These are phyloP conservation scores for Ceratocystis eucalypticola DNA, from an alignment of 2,329 filamentous ascomycete genomes.

Conservation along the genomic window DNA sequence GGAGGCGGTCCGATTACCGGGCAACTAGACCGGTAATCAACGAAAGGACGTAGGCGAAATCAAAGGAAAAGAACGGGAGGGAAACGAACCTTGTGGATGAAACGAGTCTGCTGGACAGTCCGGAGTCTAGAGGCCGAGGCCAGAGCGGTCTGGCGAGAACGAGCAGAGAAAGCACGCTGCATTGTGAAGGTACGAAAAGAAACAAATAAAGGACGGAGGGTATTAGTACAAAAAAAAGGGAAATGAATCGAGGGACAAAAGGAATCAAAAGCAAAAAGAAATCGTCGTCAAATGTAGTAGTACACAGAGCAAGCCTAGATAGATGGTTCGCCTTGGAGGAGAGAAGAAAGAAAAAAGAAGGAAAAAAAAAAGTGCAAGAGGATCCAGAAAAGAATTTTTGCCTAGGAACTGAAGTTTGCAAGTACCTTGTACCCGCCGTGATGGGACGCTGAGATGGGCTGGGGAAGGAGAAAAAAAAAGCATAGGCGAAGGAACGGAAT, in stretches of 20 bases:
- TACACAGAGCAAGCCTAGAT: conserved; percentile 17
- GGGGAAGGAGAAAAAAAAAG: conserved; percentile 15
- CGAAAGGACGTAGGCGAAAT: not conserved
- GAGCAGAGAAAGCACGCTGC: conserved; percentile 87
- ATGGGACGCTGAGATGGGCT: conserved; percentile 6
- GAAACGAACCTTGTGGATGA: conserved; percentile 76
- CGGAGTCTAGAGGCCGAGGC: conserved; percentile 54
- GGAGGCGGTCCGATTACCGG: not conserved
- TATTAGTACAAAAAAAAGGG: conserved; percentile 20
- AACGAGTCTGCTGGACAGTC: conserved; percentile 74
- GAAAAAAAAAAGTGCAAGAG: conserved; percentile 7
- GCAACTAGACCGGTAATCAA: not conserved
- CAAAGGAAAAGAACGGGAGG: not conserved
- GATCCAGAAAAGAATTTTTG: conserved; percentile 17
- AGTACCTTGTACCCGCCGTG: no score
- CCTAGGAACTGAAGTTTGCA: conserved; percentile 3
- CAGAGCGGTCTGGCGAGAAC: conserved; percentile 66
- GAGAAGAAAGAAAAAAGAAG: conserved; percentile 20
- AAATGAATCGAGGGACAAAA: conserved; percentile 19
- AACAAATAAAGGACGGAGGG: conserved; percentile 21
- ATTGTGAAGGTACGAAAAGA: conserved; percentile 42
- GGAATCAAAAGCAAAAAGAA: not conserved
- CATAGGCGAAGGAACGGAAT: conserved; percentile 5
- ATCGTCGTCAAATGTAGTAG: conserved; percentile 9
- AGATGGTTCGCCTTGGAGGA: conserved; percentile 5